Conservation (phyloP, 805 yeast species). For the Scheffersomyces ergatensis region DNA sequence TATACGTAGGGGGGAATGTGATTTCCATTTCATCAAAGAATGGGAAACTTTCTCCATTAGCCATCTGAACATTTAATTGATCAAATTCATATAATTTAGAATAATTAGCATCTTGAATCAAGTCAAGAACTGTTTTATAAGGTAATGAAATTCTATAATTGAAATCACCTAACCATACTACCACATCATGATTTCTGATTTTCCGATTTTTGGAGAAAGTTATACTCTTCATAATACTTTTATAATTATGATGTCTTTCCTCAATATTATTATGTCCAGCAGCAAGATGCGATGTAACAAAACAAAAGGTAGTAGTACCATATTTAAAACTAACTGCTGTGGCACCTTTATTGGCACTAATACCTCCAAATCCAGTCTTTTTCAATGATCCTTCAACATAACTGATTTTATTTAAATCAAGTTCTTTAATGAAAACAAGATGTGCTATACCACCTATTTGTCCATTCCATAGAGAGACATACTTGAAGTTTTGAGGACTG, state of each 20-base stretch:
- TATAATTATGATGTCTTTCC: conserved; percentile 85
- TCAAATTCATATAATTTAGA: conserved; percentile 62
- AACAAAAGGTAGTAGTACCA: conserved; percentile 69
- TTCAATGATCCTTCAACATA: conserved; percentile 71
- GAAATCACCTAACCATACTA: conserved; percentile 93
- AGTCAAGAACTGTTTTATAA: conserved; percentile 69
- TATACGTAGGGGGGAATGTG: conserved; percentile 85
- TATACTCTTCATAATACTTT: conserved; percentile 68
- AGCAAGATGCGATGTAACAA: conserved; percentile 85
- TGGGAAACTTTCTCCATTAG: conserved; percentile 63
- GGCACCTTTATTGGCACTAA: conserved; percentile 81
- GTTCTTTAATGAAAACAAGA: conserved; percentile 62
- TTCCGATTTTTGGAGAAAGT: conserved; percentile 53
- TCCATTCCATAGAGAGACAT: conserved; percentile 64
- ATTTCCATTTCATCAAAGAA: conserved; percentile 76
- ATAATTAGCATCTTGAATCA: conserved; percentile 45
- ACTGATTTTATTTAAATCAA: conserved; percentile 49
- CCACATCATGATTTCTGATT: conserved; percentile 73
- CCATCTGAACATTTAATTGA: conserved; percentile 77
- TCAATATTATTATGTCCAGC: conserved; percentile 83
- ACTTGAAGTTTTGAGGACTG: conserved; percentile 39
- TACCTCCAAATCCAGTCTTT: conserved; percentile 93
- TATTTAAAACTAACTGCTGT: conserved; percentile 66
- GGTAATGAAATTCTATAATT: conserved; percentile 75
- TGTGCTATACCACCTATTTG: conserved; percentile 84